A percentile compares a stretch with the other conserved stretches of the same genome.
phyloP scores from a whole-genome alignment of 2,329 filamentous ascomycete genomes.

The Dothistroma septosporum region DNA sequence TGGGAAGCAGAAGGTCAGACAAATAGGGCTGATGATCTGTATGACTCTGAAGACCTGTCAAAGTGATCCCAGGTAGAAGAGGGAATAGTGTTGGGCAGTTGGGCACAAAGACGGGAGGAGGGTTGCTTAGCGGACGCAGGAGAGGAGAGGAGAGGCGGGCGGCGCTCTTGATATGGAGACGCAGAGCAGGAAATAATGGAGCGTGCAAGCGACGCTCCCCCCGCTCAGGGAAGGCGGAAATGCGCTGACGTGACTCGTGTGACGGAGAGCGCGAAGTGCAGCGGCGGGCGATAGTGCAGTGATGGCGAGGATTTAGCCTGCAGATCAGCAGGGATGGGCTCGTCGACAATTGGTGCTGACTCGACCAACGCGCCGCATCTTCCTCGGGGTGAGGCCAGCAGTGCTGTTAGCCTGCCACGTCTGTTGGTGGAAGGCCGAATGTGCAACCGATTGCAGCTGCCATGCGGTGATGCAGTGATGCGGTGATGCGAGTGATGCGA shows the following conservation, averaged over 20 bases:
- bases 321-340: slow-evolving; percentile 1
- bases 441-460: background rate
- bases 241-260: slow-evolving; percentile 10
- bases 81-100: slow-evolving; percentile 15
- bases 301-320: slow-evolving; percentile 1
- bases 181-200: background rate
- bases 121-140: slow-evolving; percentile 15
- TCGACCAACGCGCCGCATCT: background rate
- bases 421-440: background rate
- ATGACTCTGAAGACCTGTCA: slow-evolving; percentile 1
- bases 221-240: background rate
- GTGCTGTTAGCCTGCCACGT: background rate
- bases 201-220: background rate
- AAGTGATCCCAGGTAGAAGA: background rate
- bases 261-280: slow-evolving; percentile 5
- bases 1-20: background rate
- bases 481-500: background rate
- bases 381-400: background rate
- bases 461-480: too few relatives aligned
- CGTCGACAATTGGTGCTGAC: slow-evolving; percentile 8
- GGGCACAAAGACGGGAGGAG: slow-evolving; percentile 10
- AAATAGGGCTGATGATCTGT: slow-evolving; percentile 1
- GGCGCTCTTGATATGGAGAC: slow-evolving; percentile 25
- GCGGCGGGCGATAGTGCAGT: slow-evolving; percentile 3
- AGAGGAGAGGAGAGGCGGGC: slow-evolving; percentile 14